phyloP scores from a whole-genome alignment of 441 rosid species.

The Gossypium schwendimanii region DNA sequence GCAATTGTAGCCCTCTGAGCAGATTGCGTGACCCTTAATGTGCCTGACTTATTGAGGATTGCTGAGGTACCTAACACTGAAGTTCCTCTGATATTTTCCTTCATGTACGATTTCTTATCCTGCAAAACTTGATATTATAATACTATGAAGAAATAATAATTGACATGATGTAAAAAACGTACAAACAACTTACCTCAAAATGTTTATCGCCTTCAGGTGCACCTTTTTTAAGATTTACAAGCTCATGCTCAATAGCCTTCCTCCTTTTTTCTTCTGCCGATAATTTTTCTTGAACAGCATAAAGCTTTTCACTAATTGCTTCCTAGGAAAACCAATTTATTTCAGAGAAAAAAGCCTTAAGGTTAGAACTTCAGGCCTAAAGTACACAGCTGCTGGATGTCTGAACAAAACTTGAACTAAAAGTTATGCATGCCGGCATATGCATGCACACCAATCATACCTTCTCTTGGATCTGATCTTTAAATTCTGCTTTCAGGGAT shows the following conservation, averaged over 20 bases:
- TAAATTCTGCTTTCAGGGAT: slow-evolving; percentile 47
- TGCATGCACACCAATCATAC: slow-evolving; percentile 26
- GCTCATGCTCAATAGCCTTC: slow-evolving; percentile 58
- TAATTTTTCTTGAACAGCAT: slow-evolving; percentile 48
- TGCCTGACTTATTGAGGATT: slow-evolving; percentile 45
- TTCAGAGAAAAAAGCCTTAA: not conserved
- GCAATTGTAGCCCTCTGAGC: slow-evolving; percentile 88
- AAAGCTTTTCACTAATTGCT: slow-evolving; percentile 53
- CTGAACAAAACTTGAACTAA: not conserved
- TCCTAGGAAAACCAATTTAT: slow-evolving; percentile 38
- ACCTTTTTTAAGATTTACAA: slow-evolving; percentile 51
- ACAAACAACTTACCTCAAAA: slow-evolving; percentile 40
- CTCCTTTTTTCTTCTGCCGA: slow-evolving; percentile 62
- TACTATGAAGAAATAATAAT: slow-evolving; percentile 8
- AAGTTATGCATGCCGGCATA: not conserved
- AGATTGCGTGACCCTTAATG: slow-evolving; percentile 53
- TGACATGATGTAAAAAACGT: not conserved
- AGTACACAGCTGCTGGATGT: not conserved
- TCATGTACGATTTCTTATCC: slow-evolving; percentile 45
- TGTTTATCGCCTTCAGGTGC: slow-evolving; percentile 46
- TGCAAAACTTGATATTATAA: slow-evolving; percentile 27
- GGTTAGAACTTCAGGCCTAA: not conserved
- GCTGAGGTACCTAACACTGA: slow-evolving; percentile 32
- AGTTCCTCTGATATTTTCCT: slow-evolving; percentile 47
- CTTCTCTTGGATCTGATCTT: slow-evolving; percentile 55